Base-by-base conservation (phyloP, 768 basidiomycete genomes). In the Guyanaporus albipodus region DNA sequence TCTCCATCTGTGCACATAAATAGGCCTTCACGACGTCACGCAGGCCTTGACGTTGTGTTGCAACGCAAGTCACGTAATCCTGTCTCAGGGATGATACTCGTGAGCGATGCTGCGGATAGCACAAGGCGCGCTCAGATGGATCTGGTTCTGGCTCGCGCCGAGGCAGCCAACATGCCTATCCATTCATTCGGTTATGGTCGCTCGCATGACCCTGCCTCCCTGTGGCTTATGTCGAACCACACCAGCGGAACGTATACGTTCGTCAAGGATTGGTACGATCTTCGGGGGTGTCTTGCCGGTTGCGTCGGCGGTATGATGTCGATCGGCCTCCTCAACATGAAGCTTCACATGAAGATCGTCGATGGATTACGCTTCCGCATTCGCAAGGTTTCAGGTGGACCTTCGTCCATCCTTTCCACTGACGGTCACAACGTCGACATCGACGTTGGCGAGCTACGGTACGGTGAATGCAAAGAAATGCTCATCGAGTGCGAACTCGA, bases 171-270 rank as follows among this genome's bases (percentile, higher is more conserved):
- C 63, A 83, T 96, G 21, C 94, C 96, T 4, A 96, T 99, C 45
- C 95, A 99, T 66, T 88, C 94, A 4, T 87, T 99, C 55, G 96
- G 96, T 42, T 99, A 95, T 60, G 95, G 94, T 22, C 88, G 91
- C 49, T 89, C 91, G 14, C 96, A 98, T 62, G 96, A 98, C 66
- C 96, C 96, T 15, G 91, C 91, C 12, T 95, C 93, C 7, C 79
- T 99, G 27, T 98, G 96, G 96, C 82, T 98, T 37, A 94, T 99
- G 78, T 97, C 94, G 9, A 98, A 97, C 66, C 93, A 98, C 66
- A 97, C 96, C 3, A 82, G 82, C 53, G 96, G 96, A 21, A 96
- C 93, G 23, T 98, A 98, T 70, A 97, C 94, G 4, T 99, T 96
- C 58, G 92, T 97, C 50, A 90, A 89, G 69, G 95, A 96, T 62